phyloP scores from a whole-genome alignment of 441 rosid genomes.

The Populus hybrid region DNA sequence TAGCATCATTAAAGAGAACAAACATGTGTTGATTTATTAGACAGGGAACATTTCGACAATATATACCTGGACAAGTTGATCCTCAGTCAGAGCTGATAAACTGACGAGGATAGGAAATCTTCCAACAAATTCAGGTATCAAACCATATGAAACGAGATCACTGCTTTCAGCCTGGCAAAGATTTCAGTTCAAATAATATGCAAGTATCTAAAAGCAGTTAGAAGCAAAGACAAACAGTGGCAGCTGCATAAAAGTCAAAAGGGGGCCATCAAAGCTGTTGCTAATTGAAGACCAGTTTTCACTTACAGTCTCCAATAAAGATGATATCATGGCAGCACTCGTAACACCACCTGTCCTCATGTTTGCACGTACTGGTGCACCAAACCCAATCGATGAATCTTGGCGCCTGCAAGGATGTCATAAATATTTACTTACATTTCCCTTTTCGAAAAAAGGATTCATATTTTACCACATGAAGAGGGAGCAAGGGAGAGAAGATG shows the following conservation, averaged over 20 bases:
- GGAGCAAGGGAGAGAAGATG: background rate
- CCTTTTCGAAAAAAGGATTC: background rate
- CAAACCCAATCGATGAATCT: slow-evolving; percentile 97
- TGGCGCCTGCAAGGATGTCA: slow-evolving; percentile 56
- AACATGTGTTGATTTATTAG: background rate
- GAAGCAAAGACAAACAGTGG: background rate
- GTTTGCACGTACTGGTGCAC: slow-evolving; percentile 96
- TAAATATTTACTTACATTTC: background rate
- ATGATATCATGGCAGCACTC: no score
- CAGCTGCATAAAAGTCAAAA: background rate
- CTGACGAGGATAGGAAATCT: slow-evolving; percentile 96
- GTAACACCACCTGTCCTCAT: no score
- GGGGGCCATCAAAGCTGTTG: no score
- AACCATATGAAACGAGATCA: slow-evolving; percentile 90
- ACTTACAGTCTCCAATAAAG: no score
- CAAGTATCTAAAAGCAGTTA: slow-evolving; percentile 1
- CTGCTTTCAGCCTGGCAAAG: slow-evolving; percentile 88
- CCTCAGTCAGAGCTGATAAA: slow-evolving; percentile 84
- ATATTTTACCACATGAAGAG: background rate
- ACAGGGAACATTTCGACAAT: background rate
- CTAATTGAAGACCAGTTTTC: no score
- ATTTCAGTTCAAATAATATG: slow-evolving; percentile 14
- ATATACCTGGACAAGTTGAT: slow-evolving; percentile 91
- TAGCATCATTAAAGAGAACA: background rate
- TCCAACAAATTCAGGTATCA: slow-evolving; percentile 99